Evolutionary conservation across 2,329 filamentous ascomycete genomes (phyloP).

Genomic region (Cladorrhinum sp.): DNA sequence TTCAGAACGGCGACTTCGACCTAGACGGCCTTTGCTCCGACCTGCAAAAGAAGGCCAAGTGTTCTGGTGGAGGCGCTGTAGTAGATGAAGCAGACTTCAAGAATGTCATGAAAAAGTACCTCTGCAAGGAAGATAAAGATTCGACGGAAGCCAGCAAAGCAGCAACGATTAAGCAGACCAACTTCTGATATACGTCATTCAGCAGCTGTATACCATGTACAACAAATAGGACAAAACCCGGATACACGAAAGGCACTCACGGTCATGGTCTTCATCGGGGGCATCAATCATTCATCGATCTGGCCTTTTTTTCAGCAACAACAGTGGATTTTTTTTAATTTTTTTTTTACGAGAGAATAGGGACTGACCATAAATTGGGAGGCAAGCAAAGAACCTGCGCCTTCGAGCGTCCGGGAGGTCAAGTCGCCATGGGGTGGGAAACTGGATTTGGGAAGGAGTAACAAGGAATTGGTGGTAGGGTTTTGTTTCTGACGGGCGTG

Average conservation of each 20-base stretch:
- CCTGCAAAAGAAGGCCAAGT: conserved; percentile 92
- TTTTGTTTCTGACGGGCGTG: too few relatives aligned
- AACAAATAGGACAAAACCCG: not conserved
- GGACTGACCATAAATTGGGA: not conserved
- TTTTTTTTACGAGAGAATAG: too few relatives aligned
- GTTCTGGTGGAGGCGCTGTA: conserved; percentile 84
- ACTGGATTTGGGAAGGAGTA: not conserved
- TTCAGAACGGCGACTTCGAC: conserved; percentile 87
- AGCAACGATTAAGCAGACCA: not conserved
- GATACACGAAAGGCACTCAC: not conserved
- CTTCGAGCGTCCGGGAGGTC: not conserved
- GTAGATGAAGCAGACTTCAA: conserved; percentile 89
- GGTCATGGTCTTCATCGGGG: not conserved
- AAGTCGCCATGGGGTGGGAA: not conserved
- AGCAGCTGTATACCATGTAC: not conserved
- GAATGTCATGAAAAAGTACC: conserved; percentile 65
- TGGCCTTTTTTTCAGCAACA: too few relatives aligned
- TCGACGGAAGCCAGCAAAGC: not conserved
- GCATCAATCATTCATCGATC: not conserved
- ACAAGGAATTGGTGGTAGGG: not conserved
- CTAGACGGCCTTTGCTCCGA: conserved; percentile 91
- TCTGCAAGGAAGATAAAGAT: conserved; percentile 36
- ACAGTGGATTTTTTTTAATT: too few relatives aligned
- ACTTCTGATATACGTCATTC: not conserved
- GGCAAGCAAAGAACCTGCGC: not conserved